Base-by-base conservation (phyloP, 495 filamentous ascomycete species). In the Annulohypoxylon stygium region DNA sequence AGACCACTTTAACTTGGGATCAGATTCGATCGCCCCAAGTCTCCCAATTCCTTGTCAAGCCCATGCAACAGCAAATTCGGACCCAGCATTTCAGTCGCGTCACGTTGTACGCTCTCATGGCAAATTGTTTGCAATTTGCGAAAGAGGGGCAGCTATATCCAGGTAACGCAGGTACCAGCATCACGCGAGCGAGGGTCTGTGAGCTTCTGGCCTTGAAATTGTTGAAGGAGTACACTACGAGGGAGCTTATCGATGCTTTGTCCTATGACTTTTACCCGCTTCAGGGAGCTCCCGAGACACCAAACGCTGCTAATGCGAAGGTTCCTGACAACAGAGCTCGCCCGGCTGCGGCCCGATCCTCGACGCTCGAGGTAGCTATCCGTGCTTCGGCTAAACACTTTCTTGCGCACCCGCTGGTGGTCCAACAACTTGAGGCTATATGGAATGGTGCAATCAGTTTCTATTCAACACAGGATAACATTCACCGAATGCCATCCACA, bases 381-480 rank as follows among this genome's bases (percentile, higher is more conserved):
- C 89, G 93, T 65, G 93, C 94, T 11, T 86, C 95, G 72, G 91
- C 95, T 5, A 97, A 98, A 81, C 88, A 91, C 54, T 97, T 98
- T 69, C 81, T 98, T 8, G 90, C 95, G 7, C 94, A 98, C 75
- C 94, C 94, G 1, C 84, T 97, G 3, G 93, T 97, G 2, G 90
- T 97, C 4, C 93, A 96, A 79, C 95, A 97, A 78, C 86, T 98
- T 16, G 93, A 97, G 79, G 94, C 95, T 51, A 97, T 98, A 51
- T 98, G 95, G 95, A 94, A 93, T 23, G 95, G 95, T 3, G 95
- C 91, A 7, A 93, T 98, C 61, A 93, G 95, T 48, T 97, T 98
- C 76, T 91, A 97, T 81, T 95, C 93, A 4, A 88, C 90, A 14
- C 92, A 93, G 16, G 94, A 97, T 78, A 91, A 88, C 65, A 83